Conservation (phyloP, 2,329 filamentous ascomycete genomes). For the Macrophomina phaseolina region DNA sequence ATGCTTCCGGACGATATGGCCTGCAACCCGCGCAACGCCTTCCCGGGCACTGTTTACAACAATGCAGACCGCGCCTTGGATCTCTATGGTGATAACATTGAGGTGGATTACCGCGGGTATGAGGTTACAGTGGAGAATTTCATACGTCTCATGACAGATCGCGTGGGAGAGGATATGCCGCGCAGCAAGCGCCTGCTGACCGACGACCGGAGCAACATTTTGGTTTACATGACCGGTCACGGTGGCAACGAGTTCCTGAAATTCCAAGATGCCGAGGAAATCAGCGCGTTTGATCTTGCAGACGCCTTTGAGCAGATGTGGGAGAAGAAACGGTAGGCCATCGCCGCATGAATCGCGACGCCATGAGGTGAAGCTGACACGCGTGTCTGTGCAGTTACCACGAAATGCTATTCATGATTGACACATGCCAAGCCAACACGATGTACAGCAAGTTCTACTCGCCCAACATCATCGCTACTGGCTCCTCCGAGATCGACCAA, state of each 20-base stretch:
- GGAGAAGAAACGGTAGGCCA: constrained; percentile 88
- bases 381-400: constrained; percentile 69
- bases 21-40: constrained; percentile 97
- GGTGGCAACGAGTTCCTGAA: constrained; percentile 98
- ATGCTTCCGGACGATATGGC: constrained; percentile 99
- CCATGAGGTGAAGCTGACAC: neutral
- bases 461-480: constrained; percentile 96
- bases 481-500: constrained; percentile 94
- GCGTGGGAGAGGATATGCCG: constrained; percentile 92
- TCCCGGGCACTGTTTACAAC: constrained; percentile 97
- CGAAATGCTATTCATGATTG: constrained; percentile 99
- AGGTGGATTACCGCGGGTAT: constrained; percentile 97
- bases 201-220: constrained; percentile 92
- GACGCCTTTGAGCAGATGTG: constrained; percentile 99
- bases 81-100: constrained; percentile 97
- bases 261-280: constrained; percentile 98
- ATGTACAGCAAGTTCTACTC: constrained; percentile 99
- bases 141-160: constrained; percentile 91
- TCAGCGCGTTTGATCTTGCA: constrained; percentile 92
- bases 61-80: constrained; percentile 96
- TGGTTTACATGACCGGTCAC: constrained; percentile 99
- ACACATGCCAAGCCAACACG: constrained; percentile 98
- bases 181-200: constrained; percentile 92
- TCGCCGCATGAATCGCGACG: neutral
- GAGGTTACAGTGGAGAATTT: constrained; percentile 99